Conservation (phyloP, 2,329 filamentous ascomycete genomes). For the Chaetomium sp. region DNA sequence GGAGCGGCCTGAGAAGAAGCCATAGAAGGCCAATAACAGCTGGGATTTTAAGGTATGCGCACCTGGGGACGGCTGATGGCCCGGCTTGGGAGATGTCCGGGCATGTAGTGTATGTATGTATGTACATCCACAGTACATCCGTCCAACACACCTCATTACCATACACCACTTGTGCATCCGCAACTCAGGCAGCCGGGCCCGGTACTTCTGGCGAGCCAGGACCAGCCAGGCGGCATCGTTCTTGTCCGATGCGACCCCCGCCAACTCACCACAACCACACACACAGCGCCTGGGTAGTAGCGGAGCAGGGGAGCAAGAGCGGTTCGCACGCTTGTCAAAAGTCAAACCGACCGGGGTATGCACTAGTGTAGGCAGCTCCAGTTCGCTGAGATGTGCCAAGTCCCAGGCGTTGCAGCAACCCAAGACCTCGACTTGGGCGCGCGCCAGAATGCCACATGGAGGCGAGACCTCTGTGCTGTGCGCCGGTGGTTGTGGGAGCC, state of each 20-base stretch:
- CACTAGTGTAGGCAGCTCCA: not conserved
- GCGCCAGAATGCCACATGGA: slow-evolving; percentile 9
- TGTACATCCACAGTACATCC: not conserved
- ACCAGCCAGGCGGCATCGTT: slow-evolving; percentile 22
- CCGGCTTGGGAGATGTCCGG: slow-evolving; percentile 1
- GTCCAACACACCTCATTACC: not conserved
- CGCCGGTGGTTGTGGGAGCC: not conserved
- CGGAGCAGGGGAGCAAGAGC: not conserved
- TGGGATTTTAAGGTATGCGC: slow-evolving; percentile 16
- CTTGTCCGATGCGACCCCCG: slow-evolving; percentile 21
- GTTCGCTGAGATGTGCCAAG: slow-evolving; percentile 4
- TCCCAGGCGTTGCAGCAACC: slow-evolving; percentile 1
- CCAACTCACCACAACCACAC: slow-evolving; percentile 6
- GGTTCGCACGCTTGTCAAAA: slow-evolving; percentile 6
- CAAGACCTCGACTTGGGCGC: slow-evolving; percentile 7
- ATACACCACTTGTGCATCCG: not conserved
- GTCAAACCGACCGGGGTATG: slow-evolving; percentile 6
- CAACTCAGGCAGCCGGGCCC: not conserved
- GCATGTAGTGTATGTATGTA: not conserved
- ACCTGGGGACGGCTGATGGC: not conserved
- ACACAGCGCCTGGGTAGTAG: not conserved
- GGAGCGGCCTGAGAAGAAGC: slow-evolving; percentile 33
- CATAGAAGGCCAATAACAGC: slow-evolving; percentile 28
- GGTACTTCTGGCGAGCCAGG: slow-evolving; percentile 11
- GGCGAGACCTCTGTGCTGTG: slow-evolving; percentile 1